Conservation (phyloP, 148 eudicot genomes). For the Camellia granthamiana region DNA sequence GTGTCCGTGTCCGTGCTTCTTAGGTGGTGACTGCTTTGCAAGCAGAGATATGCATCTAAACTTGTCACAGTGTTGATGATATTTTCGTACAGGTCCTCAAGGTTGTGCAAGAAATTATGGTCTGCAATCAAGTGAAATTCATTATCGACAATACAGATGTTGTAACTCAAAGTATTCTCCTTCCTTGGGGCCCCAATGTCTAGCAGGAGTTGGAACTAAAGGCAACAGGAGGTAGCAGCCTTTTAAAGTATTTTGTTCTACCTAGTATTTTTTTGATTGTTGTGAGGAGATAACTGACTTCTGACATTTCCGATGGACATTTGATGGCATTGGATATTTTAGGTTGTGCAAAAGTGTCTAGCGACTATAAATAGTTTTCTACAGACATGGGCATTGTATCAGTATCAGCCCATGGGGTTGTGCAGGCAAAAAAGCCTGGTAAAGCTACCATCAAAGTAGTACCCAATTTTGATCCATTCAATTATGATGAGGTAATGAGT, state of each 20-base stretch:
- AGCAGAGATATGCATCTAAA: not conserved
- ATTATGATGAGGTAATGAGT: constrained; percentile 74
- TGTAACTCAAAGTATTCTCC: constrained; percentile 44
- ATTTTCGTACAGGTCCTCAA: constrained; percentile 48
- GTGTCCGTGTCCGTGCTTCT: too few species aligned
- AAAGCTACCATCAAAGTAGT: constrained; percentile 67
- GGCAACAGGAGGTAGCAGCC: constrained; percentile 62
- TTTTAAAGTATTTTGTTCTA: constrained; percentile 1
- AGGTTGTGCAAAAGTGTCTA: constrained; percentile 70
- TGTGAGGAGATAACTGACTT: constrained; percentile 6
- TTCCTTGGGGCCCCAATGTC: constrained; percentile 79
- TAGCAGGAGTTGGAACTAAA: constrained; percentile 75
- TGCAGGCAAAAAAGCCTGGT: constrained; percentile 85
- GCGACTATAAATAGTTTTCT: constrained; percentile 83
- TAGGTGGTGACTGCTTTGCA: constrained; percentile 9
- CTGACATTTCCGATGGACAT: constrained; percentile 15
- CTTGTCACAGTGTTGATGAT: not conserved
- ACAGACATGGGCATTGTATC: constrained; percentile 59
- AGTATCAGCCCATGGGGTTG: constrained; percentile 70
- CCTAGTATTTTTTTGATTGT: constrained; percentile 4
- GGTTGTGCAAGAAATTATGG: constrained; percentile 82
- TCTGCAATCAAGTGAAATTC: constrained; percentile 62
- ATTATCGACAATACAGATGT: constrained; percentile 30
- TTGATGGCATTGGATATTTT: constrained; percentile 19
- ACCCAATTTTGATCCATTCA: constrained; percentile 65